Percentiles rank a stretch among this genome's conserved stretches.
Evolutionary conservation across 208 protist species (phyloP).

Genomic region (Crithidia brevicula): DNA sequence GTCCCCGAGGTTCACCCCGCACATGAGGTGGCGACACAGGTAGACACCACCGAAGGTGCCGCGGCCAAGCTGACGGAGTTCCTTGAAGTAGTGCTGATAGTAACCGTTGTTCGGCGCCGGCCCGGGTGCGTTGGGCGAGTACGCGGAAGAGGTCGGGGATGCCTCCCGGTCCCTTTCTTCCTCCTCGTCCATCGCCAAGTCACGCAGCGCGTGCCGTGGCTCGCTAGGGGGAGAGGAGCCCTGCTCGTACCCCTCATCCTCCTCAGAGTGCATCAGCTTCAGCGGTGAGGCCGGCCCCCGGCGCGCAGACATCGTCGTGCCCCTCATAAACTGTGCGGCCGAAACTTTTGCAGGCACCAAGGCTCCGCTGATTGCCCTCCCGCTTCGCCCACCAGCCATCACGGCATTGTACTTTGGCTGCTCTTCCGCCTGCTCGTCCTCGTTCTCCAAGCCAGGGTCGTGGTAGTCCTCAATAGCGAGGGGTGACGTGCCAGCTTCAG

Average conservation of each 20-base stretch:
- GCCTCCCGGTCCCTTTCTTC: background rate
- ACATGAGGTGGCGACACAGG: slow-evolving; percentile 86
- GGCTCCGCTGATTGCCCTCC: background rate
- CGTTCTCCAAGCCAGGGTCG: slow-evolving; percentile 1
- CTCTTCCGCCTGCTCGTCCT: background rate
- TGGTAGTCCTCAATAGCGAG: slow-evolving; percentile 55
- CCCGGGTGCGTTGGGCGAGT: slow-evolving; percentile 18
- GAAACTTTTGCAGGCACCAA: background rate
- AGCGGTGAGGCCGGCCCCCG: slow-evolving; percentile 3
- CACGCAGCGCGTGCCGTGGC: slow-evolving; percentile 3
- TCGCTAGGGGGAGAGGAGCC: background rate
- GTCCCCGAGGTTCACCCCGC: slow-evolving; percentile 73
- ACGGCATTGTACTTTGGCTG: slow-evolving; percentile 8
- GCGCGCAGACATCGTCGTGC: background rate
- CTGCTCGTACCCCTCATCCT: slow-evolving; percentile 11
- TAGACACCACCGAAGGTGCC: slow-evolving; percentile 90
- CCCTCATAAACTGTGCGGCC: background rate
- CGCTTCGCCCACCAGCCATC: background rate
- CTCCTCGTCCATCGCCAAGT: slow-evolving; percentile 4
- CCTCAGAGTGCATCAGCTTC: slow-evolving; percentile 24
- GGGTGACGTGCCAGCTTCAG: slow-evolving; percentile 7
- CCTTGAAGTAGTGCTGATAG: slow-evolving; percentile 84
- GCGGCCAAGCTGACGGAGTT: slow-evolving; percentile 82
- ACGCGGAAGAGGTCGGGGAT: slow-evolving; percentile 14
- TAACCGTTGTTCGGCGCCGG: slow-evolving; percentile 53